Evolutionary conservation across 768 basidiomycete species (phyloP).

Genomic region (Trametes punicea): DNA sequence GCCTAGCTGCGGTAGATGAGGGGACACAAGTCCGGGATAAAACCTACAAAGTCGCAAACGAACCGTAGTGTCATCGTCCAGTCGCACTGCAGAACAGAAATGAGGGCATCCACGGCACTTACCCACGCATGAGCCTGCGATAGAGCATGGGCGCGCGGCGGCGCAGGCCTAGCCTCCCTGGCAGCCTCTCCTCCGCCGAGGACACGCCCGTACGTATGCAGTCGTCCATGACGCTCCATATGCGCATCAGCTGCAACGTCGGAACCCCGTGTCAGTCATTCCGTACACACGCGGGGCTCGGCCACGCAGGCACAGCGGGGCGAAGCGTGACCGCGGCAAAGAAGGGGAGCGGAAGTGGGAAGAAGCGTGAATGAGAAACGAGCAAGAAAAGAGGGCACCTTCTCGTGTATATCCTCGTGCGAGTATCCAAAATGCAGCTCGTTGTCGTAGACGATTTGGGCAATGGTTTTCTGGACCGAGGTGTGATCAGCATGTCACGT

Average conservation of each 20-base stretch:
- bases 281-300: neutral
- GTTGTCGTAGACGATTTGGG: constrained; percentile 92
- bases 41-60: constrained; percentile 36
- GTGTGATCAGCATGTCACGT: neutral
- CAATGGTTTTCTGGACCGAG: constrained; percentile 76
- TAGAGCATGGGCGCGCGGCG: constrained; percentile 89
- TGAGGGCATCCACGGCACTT: constrained; percentile 16
- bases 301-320: neutral
- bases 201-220: constrained; percentile 87
- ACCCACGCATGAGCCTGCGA: constrained; percentile 88
- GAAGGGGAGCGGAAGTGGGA: neutral
- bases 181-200: constrained; percentile 72
- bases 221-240: constrained; percentile 91
- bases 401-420: constrained; percentile 69
- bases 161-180: constrained; percentile 77
- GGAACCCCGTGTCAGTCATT: neutral
- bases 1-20: constrained; percentile 36
- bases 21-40: constrained; percentile 46
- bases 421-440: constrained; percentile 78
- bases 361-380: neutral
- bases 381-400: constrained; percentile 40
- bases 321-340: neutral
- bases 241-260: constrained; percentile 52
- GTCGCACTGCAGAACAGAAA: neutral
- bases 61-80: neutral